phyloP scores from a whole-genome alignment of 768 basidiomycete genomes.

The Cystofilobasidium capitatum region DNA sequence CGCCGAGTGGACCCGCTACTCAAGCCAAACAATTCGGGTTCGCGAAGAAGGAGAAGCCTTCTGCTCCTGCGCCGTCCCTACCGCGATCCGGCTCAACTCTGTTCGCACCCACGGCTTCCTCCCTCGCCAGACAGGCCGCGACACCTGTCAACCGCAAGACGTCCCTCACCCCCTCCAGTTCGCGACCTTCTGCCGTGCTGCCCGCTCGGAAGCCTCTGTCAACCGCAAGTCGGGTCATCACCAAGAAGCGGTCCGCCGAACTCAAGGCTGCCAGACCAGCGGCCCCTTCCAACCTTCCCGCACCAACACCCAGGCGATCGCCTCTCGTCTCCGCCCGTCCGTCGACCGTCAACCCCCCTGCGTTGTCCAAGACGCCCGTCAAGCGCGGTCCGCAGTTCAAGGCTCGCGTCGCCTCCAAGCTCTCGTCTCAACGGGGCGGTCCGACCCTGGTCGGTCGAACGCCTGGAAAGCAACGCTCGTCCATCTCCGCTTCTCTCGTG shows the following conservation, averaged over 20 bases:
- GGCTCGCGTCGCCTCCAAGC: background rate
- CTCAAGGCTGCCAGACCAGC: background rate
- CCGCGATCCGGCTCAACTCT: background rate
- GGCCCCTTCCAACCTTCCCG: background rate
- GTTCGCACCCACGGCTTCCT: background rate
- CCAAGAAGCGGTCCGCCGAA: background rate
- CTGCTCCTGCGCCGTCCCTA: no score
- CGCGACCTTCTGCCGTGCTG: background rate
- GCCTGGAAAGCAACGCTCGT: background rate
- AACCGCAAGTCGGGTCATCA: background rate
- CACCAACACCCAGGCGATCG: background rate
- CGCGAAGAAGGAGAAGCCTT: background rate
- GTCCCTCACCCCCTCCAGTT: background rate
- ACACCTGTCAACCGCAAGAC: no score
- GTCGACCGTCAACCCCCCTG: background rate
- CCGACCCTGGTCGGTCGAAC: background rate
- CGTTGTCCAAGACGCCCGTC: background rate
- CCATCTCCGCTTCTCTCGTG: background rate
- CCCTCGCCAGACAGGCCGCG: background rate
- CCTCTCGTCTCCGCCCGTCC: background rate
- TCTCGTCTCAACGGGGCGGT: background rate
- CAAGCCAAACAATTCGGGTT: background rate
- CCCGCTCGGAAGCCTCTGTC: background rate
- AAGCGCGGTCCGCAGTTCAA: constrained; percentile 6
- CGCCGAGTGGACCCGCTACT: background rate